Evolutionary conservation across 495 filamentous ascomycete genomes (phyloP).

Genomic region (Tirmania nivea): DNA sequence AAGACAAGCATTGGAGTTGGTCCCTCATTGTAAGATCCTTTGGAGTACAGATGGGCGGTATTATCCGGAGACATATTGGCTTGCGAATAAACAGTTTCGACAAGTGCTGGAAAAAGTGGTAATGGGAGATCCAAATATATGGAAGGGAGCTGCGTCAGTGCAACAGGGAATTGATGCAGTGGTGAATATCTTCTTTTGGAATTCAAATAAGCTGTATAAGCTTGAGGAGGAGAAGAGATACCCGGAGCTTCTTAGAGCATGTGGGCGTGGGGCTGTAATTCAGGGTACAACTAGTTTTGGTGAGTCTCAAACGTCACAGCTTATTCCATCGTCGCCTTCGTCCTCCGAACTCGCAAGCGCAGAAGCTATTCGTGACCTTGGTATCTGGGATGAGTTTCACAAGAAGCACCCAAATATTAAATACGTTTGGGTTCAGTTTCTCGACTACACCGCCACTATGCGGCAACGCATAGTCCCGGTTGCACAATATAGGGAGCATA

Average conservation of each 20-base stretch:
- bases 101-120: conserved; percentile 39
- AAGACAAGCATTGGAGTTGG: conserved; percentile 52
- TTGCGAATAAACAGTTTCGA: conserved; percentile 58
- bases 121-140: conserved; percentile 42
- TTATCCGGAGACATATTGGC: conserved; percentile 63
- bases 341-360: conserved; percentile 31
- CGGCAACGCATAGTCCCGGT: too few species aligned
- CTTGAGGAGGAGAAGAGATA: conserved; percentile 17
- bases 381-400: too few species aligned
- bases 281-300: neutral
- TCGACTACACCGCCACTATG: too few species aligned
- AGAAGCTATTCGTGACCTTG: conserved; percentile 20
- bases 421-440: too few species aligned
- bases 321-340: conserved; percentile 1
- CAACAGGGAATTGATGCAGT: conserved; percentile 31
- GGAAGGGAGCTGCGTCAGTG: conserved; percentile 28
- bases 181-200: conserved; percentile 43
- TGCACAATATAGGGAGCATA: too few species aligned
- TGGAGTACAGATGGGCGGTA: conserved; percentile 76
- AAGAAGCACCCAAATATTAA: too few species aligned
- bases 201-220: conserved; percentile 40
- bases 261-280: too few species aligned
- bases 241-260: neutral
- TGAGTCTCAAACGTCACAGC: conserved; percentile 6
- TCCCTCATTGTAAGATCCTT: conserved; percentile 52